Evolutionary conservation across 2,329 filamentous ascomycete species (phyloP).

Genomic region (Amylocarpus encephaloides): DNA sequence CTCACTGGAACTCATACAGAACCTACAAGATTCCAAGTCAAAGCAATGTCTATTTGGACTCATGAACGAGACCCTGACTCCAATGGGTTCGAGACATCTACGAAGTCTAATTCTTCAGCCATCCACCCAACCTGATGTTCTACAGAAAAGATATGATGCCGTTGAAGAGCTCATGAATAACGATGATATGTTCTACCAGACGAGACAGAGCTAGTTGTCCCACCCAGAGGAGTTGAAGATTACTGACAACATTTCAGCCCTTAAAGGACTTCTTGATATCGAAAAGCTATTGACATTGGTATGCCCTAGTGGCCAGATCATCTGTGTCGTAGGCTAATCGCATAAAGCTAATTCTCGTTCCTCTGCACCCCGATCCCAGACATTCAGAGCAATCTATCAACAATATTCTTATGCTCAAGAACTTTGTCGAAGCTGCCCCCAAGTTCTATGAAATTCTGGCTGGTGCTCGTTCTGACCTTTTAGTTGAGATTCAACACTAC

Average conservation of each 20-base stretch:
- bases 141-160: conserved; percentile 71
- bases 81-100: conserved; percentile 81
- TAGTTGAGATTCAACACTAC: conserved; percentile 61
- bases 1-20: conserved; percentile 86
- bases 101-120: conserved; percentile 85
- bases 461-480: conserved; percentile 56
- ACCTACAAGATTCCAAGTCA: conserved; percentile 69
- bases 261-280: conserved; percentile 63
- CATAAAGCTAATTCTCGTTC: conserved; percentile 66
- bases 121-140: conserved; percentile 61
- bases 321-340: conserved; percentile 16
- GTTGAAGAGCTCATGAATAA: conserved; percentile 74
- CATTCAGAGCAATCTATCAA: conserved; percentile 78
- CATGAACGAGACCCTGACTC: conserved; percentile 76
- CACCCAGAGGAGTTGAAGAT: not conserved
- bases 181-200: conserved; percentile 76
- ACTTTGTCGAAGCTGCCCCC: conserved; percentile 64
- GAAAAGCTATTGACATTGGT: conserved; percentile 76
- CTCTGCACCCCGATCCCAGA: conserved; percentile 57
- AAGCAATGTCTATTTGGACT: conserved; percentile 79
- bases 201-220: conserved; percentile 54
- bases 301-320: conserved; percentile 19
- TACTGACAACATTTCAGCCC: not conserved
- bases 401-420: conserved; percentile 79
- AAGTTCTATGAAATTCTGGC: conserved; percentile 62